Evolutionary conservation across 345 rosid species (phyloP).

Genomic region (Euphorbia tirucalli): DNA sequence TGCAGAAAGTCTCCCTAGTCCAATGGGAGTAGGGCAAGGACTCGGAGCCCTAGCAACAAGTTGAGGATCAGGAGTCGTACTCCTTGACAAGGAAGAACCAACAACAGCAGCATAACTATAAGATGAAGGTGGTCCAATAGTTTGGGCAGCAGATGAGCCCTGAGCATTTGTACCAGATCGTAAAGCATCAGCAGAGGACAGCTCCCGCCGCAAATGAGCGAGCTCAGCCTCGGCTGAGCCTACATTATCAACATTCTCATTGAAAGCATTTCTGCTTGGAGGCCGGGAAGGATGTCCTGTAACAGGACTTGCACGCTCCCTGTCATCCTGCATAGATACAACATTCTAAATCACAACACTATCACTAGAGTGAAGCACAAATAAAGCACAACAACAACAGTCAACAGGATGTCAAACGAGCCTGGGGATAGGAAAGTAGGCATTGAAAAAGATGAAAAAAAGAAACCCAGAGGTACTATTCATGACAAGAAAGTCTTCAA

Average conservation of each 20-base stretch:
- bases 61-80: slow-evolving; percentile 87
- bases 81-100: slow-evolving; percentile 75
- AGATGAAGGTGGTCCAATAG: slow-evolving; percentile 49
- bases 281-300: slow-evolving; percentile 64
- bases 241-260: slow-evolving; percentile 45
- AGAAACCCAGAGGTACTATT: not conserved
- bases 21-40: slow-evolving; percentile 83
- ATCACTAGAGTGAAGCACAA: not conserved
- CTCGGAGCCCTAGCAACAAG: slow-evolving; percentile 76
- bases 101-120: slow-evolving; percentile 76
- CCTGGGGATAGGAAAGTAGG: not conserved
- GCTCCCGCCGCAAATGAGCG: slow-evolving; percentile 40
- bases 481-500: not conserved
- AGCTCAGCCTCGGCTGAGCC: slow-evolving; percentile 50
- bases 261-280: slow-evolving; percentile 70
- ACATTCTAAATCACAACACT: slow-evolving; percentile 8
- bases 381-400: not conserved
- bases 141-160: slow-evolving; percentile 49
- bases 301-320: slow-evolving; percentile 41
- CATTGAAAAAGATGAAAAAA: not conserved
- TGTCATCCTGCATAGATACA: slow-evolving; percentile 52
- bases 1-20: slow-evolving; percentile 56
- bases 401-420: not conserved
- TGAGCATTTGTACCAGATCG: slow-evolving; percentile 42
- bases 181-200: slow-evolving; percentile 37